Percentiles rank a stretch among this genome's conserved stretches.
Evolutionary conservation across 208 protist species (phyloP).

Genomic region (Phytomonas sp.): DNA sequence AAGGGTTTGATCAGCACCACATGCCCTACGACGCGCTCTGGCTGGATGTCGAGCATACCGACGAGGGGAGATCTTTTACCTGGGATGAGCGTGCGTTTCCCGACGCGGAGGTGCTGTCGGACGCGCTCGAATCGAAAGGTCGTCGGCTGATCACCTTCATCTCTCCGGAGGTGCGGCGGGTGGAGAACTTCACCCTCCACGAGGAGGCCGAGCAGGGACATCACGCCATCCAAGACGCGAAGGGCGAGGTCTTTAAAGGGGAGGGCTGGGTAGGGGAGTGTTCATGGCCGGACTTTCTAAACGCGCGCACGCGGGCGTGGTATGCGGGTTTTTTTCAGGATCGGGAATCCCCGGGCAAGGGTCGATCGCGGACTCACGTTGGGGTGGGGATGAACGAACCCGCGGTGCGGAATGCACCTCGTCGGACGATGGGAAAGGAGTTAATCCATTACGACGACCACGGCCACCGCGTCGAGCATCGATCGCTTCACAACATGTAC

Average conservation of each 20-base stretch:
- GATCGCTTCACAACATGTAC: conserved; percentile 98
- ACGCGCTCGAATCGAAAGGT: conserved; percentile 85
- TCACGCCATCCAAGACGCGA: conserved; percentile 86
- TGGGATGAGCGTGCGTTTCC: conserved; percentile 96
- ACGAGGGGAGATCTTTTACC: conserved; percentile 98
- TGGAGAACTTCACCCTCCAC: conserved; percentile 76
- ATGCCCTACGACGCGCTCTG: conserved; percentile 98
- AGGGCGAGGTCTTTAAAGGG: conserved; percentile 85
- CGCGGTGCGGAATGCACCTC: conserved; percentile 94
- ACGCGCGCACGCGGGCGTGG: conserved; percentile 86
- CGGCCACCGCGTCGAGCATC: conserved; percentile 80
- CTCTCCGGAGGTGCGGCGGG: conserved; percentile 97
- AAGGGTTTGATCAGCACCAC: conserved; percentile 92
- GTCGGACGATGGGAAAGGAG: conserved; percentile 93
- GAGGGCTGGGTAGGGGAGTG: conserved; percentile 96
- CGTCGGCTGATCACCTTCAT: conserved; percentile 96
- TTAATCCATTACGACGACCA: conserved; percentile 71
- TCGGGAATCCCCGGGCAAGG: conserved; percentile 82
- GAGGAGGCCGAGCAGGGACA: conserved; percentile 50
- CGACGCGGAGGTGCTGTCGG: conserved; percentile 84
- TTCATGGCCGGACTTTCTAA: conserved; percentile 94
- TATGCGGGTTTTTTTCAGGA: conserved; percentile 89
- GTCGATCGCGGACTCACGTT: conserved; percentile 82
- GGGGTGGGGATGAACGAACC: conserved; percentile 99
- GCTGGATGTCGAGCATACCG: conserved; percentile 99